Conservation (phyloP, 306 rosid species). For the Medicago lupulina region DNA sequence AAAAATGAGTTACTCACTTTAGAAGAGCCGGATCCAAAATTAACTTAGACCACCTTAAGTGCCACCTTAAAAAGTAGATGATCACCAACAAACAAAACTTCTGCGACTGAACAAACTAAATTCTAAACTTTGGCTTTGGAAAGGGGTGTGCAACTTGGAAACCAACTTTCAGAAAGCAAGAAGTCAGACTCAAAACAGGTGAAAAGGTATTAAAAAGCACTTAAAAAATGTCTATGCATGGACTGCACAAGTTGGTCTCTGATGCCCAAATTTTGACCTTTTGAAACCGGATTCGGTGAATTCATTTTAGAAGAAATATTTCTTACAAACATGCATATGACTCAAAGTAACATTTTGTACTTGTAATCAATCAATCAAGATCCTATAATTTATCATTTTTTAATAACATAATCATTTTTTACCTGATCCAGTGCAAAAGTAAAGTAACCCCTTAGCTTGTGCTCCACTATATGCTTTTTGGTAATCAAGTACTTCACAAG, state of each 20-base stretch:
- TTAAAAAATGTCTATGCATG: background rate
- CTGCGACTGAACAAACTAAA: background rate
- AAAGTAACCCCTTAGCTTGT: conserved; percentile 52
- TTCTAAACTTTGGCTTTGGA: background rate
- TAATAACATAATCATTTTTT: background rate
- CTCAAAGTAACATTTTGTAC: background rate
- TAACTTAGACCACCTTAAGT: background rate
- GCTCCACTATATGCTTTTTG: conserved; percentile 51
- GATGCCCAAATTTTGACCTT: background rate
- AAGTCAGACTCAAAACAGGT: background rate
- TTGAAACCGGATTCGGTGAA: background rate
- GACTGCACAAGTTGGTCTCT: background rate
- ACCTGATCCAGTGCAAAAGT: conserved; percentile 86
- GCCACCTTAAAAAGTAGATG: background rate
- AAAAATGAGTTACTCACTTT: too few species aligned
- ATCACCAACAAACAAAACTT: background rate
- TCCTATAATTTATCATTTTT: background rate
- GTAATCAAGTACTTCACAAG: conserved; percentile 50
- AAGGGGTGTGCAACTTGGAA: conserved; percentile 2
- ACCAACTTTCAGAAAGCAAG: background rate
- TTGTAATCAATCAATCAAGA: background rate
- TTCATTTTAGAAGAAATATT: background rate
- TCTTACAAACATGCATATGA: background rate
- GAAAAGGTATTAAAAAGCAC: background rate
- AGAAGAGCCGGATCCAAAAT: too few species aligned